Base-by-base conservation (phyloP, 179 eudicot species). In the Actinidia chinensis region DNA sequence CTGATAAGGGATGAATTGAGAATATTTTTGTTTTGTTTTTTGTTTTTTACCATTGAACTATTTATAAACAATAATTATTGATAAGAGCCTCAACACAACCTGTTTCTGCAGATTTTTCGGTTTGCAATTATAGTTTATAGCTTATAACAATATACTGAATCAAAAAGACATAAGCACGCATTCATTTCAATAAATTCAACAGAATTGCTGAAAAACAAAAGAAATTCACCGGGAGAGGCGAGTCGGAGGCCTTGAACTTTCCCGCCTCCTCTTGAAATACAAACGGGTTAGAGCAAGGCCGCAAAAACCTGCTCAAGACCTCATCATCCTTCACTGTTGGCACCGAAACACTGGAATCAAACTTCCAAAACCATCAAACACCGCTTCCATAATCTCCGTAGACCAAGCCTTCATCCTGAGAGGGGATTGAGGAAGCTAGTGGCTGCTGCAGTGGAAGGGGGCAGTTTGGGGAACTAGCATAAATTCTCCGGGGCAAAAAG, bases 241-340 rank as follows among this genome's bases (percentile, higher is more conserved):
- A 95, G 54, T 95, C 99, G 65, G 97, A 77, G 81, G 98, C 93
- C 98, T 95, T 93, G 71, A 93, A 91, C 74, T 90, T 93, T 8
- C 97, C 98, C 0, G 59, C 20, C 98, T 85, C 80, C 99, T 82
- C 89, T 95, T 95, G 81, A 82, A 89, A 82, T 95, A 98, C 73
- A 95, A 88, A 79, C 98, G 99, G 63, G 93, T 95, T 13, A 95
- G 81, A 78, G 92, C 95, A 82, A n/a, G n/a, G 98, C 98, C 25
- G 95, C 99, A 74, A 22, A 83, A 69, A 95, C 99, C 88, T 93
- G 74, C 93, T 61, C 90, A 95, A 85, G 1, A 95, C 99, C 82
- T 93, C 91, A 60, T 95, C 98, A 68, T 89, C 92, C 54, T 86
- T 82, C 68, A 91, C 68, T 13, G 86, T 81, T 60, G 99, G 99